phyloP scores from a whole-genome alignment of 1,139 yeast genomes.

The Suhomyces panamericanus region DNA sequence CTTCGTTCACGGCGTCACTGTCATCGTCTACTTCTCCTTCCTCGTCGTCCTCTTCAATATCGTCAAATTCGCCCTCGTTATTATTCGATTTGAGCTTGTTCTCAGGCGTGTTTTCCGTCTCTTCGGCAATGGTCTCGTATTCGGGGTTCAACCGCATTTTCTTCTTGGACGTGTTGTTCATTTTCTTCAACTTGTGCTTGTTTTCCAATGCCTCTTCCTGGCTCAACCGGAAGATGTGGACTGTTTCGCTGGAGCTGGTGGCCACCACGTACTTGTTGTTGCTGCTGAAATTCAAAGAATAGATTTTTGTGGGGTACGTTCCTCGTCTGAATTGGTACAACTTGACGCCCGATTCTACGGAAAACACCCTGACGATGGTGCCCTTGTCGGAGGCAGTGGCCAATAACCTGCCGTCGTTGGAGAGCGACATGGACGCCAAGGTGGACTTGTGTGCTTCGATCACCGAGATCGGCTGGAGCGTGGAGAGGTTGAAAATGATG shows the following conservation, averaged over 20 bases:
- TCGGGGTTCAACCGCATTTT: conserved; percentile 22
- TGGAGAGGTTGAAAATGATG: conserved; percentile 72
- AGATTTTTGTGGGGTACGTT: conserved; percentile 88
- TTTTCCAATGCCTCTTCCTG: conserved; percentile 54
- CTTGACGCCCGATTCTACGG: conserved; percentile 80
- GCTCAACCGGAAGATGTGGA: conserved; percentile 80
- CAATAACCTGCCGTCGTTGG: conserved; percentile 75
- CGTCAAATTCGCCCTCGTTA: conserved; percentile 21
- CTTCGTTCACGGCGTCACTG: conserved; percentile 32
- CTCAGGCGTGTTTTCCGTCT: conserved; percentile 16
- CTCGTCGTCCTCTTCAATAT: conserved; percentile 23
- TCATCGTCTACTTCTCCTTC: conserved; percentile 34
- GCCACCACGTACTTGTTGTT: conserved; percentile 78
- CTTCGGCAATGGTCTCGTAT: conserved; percentile 35
- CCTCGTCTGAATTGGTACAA: conserved; percentile 92
- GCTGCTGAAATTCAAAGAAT: conserved; percentile 75
- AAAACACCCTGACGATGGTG: conserved; percentile 84
- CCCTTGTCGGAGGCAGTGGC: conserved; percentile 98
- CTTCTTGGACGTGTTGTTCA: conserved; percentile 12
- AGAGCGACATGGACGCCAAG: conserved; percentile 74
- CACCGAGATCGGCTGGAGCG: conserved; percentile 82
- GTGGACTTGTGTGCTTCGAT: conserved; percentile 92
- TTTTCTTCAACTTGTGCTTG: conserved; percentile 37
- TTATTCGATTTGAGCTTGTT: conserved; percentile 33
- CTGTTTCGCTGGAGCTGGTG: conserved; percentile 88